These are phyloP conservation scores for Penicillium maclennaniae DNA, from an alignment of 495 filamentous ascomycete genomes.

Conservation along the genomic window DNA sequence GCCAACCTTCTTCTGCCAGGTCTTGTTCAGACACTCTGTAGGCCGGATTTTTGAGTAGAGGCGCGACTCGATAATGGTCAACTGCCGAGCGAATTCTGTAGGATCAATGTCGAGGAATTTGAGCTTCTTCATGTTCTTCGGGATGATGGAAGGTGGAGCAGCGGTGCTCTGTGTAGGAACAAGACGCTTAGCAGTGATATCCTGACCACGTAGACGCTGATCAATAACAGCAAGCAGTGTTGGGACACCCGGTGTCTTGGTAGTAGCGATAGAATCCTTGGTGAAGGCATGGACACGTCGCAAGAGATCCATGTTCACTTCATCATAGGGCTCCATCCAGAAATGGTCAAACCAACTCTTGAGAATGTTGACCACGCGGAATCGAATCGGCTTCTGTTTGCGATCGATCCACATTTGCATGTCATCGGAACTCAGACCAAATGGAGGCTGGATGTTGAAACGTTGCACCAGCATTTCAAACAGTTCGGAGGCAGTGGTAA, in stretches of 20 bases:
- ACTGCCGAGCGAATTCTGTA: conserved; percentile 89
- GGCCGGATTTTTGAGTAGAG: conserved; percentile 94
- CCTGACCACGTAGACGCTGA: conserved; percentile 80
- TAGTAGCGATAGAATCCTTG: conserved; percentile 84
- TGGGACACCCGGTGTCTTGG: conserved; percentile 81
- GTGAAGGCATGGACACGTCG: conserved; percentile 87
- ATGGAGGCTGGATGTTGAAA: conserved; percentile 91
- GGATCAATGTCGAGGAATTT: conserved; percentile 98
- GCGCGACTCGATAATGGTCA: conserved; percentile 94
- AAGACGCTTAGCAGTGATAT: conserved; percentile 78
- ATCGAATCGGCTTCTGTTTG: conserved; percentile 92
- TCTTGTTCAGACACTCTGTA: conserved; percentile 95
- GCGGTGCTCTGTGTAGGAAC: conserved; percentile 78
- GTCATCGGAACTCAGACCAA: conserved; percentile 68
- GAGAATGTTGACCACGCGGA: conserved; percentile 93
- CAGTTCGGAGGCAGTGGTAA: conserved; percentile 83
- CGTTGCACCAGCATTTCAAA: conserved; percentile 89
- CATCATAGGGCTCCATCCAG: conserved; percentile 94
- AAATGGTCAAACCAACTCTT: conserved; percentile 98
- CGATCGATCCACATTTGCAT: conserved; percentile 85
- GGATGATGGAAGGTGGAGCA: conserved; percentile 82
- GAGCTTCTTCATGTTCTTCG: conserved; percentile 99
- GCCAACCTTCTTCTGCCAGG: conserved; percentile 90
- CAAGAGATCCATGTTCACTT: conserved; percentile 77
- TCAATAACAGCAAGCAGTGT: conserved; percentile 81